Evolutionary conservation across 2,329 filamentous ascomycete species (phyloP).

Genomic region (Nannizzia gypsea): DNA sequence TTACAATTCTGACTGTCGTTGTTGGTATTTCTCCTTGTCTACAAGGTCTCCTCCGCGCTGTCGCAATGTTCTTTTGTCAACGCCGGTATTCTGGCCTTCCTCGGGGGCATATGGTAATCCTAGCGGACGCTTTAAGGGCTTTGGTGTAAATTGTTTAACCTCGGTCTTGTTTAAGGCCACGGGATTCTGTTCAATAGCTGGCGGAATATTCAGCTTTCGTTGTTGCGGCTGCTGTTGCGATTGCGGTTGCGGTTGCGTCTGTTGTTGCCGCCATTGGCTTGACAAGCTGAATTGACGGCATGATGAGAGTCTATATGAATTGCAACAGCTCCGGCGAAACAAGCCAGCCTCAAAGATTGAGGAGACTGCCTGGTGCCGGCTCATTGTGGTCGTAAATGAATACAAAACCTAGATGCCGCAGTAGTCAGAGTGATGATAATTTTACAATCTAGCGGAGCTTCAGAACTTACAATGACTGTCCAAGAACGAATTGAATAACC

Average conservation of each 20-base stretch:
- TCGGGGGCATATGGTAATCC: constrained; percentile 64
- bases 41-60: constrained; percentile 70
- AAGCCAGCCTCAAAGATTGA: background rate
- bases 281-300: background rate
- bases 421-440: background rate
- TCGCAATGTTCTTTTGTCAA: constrained; percentile 54
- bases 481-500: background rate
- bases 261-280: background rate
- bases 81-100: constrained; percentile 68
- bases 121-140: constrained; percentile 57
- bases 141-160: constrained; percentile 4
- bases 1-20: constrained; percentile 63
- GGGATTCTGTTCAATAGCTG: constrained; percentile 1
- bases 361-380: background rate
- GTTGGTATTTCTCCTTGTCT: constrained; percentile 72
- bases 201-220: background rate
- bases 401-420: background rate
- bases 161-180: background rate
- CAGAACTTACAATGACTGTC: background rate
- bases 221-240: background rate
- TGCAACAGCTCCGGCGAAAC: background rate
- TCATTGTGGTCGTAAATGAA: background rate
- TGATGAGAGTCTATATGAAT: background rate
- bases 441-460: background rate
- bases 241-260: background rate